phyloP scores from a whole-genome alignment of 805 yeast species.

The Yamadazyma phyllophila region DNA sequence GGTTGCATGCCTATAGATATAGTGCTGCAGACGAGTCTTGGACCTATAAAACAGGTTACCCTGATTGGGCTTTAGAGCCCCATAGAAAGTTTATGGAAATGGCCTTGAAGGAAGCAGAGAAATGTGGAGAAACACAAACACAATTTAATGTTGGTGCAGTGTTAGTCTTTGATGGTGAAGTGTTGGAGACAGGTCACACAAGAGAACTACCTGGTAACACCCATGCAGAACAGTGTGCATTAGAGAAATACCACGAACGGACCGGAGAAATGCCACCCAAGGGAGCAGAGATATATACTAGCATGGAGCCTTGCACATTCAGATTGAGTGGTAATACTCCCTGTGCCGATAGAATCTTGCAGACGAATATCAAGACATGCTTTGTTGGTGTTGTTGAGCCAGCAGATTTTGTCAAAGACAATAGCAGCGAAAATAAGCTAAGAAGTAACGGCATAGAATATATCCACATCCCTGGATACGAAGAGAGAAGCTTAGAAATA shows the following conservation, averaged over 20 bases:
- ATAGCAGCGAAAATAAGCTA: slow-evolving; percentile 59
- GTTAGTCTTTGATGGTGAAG: slow-evolving; percentile 55
- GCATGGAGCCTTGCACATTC: slow-evolving; percentile 96
- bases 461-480: slow-evolving; percentile 80
- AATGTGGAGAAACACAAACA: slow-evolving; percentile 77
- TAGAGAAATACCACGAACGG: slow-evolving; percentile 62
- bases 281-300: slow-evolving; percentile 83
- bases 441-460: slow-evolving; percentile 62
- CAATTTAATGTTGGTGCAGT: slow-evolving; percentile 96
- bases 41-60: slow-evolving; percentile 73
- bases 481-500: slow-evolving; percentile 60
- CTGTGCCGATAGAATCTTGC: slow-evolving; percentile 77
- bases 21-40: slow-evolving; percentile 58
- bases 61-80: slow-evolving; percentile 74
- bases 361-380: slow-evolving; percentile 59
- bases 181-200: slow-evolving; percentile 82
- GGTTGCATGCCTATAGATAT: slow-evolving; percentile 89
- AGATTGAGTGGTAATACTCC: slow-evolving; percentile 89
- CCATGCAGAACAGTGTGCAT: slow-evolving; percentile 95
- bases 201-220: slow-evolving; percentile 93
- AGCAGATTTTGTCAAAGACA: slow-evolving; percentile 77
- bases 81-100: slow-evolving; percentile 64
- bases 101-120: slow-evolving; percentile 75
- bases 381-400: slow-evolving; percentile 95
- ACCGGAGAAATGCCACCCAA: slow-evolving; percentile 46